A percentile compares a stretch with the other conserved stretches of the same genome.
These are phyloP conservation scores for Murraya paniculata DNA, from an alignment of 345 rosid species.

Conservation along the genomic window DNA sequence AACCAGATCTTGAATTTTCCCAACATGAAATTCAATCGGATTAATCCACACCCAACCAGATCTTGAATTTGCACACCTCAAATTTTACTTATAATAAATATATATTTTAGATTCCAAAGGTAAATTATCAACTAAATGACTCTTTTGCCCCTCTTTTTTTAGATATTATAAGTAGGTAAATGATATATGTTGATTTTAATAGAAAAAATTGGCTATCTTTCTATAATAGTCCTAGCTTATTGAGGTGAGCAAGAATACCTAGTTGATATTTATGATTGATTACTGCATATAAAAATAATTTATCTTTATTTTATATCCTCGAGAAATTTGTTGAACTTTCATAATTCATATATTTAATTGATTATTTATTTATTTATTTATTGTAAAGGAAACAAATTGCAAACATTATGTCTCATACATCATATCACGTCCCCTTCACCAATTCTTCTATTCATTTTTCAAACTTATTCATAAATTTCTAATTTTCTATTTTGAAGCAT, in stretches of 20 bases:
- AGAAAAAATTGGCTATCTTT: no score
- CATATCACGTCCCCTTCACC: background rate
- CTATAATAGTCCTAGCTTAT: background rate
- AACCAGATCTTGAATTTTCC: no score
- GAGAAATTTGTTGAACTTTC: background rate
- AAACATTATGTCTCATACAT: no score
- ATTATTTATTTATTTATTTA: background rate
- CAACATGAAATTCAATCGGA: no score
- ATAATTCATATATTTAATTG: background rate
- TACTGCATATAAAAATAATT: background rate
- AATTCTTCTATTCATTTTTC: background rate
- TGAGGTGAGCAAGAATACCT: background rate
- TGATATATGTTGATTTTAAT: no score
- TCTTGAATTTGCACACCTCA: rapidly evolving
- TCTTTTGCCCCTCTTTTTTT: no score
- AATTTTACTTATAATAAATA: no score
- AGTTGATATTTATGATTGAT: background rate
- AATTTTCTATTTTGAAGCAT: background rate
- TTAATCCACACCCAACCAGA: no score
- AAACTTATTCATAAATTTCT: background rate
- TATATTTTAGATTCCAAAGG: no score
- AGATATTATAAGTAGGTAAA: no score
- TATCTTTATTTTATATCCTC: background rate
- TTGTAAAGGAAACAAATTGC: background rate
- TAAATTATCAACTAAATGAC: no score